phyloP scores from a whole-genome alignment of 1,139 yeast genomes.

The Suhomyces anneliseae region DNA sequence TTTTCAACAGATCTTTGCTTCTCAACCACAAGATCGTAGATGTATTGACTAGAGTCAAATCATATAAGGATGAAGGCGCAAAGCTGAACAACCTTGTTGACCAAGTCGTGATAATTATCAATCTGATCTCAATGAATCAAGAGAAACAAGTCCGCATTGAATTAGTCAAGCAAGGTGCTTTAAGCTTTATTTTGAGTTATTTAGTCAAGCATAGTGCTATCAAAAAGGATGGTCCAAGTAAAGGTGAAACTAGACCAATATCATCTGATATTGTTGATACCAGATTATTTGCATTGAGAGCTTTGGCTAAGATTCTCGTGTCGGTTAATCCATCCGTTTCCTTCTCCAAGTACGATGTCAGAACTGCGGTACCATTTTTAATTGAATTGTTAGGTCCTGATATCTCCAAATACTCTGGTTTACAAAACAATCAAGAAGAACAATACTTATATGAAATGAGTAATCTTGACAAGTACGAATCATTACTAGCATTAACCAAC shows the following conservation, averaged over 20 bases:
- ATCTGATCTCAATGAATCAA: constrained; percentile 28
- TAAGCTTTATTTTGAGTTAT: constrained; percentile 38
- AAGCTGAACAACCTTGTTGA: constrained; percentile 13
- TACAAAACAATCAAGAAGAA: constrained; percentile 4
- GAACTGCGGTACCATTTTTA: constrained; percentile 48
- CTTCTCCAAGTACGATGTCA: constrained; percentile 40
- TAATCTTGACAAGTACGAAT: constrained; percentile 41
- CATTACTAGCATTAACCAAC: constrained; percentile 51
- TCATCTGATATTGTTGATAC: constrained; percentile 18
- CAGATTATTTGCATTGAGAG: constrained; percentile 31
- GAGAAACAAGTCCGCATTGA: constrained; percentile 30
- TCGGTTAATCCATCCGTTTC: constrained; percentile 41
- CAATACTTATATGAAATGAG: constrained; percentile 31
- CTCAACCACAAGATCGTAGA: constrained; percentile 27
- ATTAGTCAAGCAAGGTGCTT: constrained; percentile 48
- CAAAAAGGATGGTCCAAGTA: constrained; percentile 8
- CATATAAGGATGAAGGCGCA: constrained; percentile 13
- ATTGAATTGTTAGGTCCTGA: constrained; percentile 46
- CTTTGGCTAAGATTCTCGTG: constrained; percentile 46
- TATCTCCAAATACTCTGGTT: constrained; percentile 20
- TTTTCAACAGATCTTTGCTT: constrained; percentile 34
- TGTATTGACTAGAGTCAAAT: constrained; percentile 27
- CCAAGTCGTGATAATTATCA: constrained; percentile 25
- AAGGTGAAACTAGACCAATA: constrained; percentile 24
- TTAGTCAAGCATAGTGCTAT: constrained; percentile 35